phyloP scores from a whole-genome alignment of 352 stramenopile species.

The Pythium sp. region DNA sequence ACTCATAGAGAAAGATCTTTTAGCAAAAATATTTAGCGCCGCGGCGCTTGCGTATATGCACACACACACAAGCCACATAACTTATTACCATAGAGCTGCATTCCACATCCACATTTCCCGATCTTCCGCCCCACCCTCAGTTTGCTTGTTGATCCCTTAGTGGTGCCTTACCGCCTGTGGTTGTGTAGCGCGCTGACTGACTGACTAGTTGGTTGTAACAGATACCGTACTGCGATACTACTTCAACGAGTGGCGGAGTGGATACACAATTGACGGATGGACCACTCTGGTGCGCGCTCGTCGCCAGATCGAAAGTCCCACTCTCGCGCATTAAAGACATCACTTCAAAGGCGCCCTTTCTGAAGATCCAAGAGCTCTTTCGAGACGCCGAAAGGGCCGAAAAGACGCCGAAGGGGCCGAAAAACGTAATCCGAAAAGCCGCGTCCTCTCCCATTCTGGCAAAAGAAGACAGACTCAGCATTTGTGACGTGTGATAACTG shows the following conservation, averaged over 20 bases:
- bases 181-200: not conserved
- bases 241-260: constrained; percentile 1
- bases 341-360: not conserved
- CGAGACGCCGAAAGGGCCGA: not conserved
- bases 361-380: constrained; percentile 1
- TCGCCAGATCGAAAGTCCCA: constrained; percentile 15
- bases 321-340: constrained; percentile 7
- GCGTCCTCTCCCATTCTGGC: not conserved
- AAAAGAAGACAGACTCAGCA: not conserved
- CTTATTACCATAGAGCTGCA: constrained; percentile 7
- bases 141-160: not conserved
- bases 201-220: not conserved
- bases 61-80: constrained; percentile 5
- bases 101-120: not conserved
- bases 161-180: not conserved
- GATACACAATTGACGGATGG: constrained; percentile 4
- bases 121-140: not conserved
- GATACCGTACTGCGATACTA: not conserved
- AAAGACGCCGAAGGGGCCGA: too few species aligned
- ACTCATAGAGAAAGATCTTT: not conserved
- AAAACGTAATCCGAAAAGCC: not conserved
- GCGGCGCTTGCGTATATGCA: not conserved
- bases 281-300: constrained; percentile 2
- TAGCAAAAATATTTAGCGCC: constrained; percentile 12
- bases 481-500: not conserved